These are phyloP conservation scores for Symbiodinium pilosum DNA, from an alignment of 73 alveolate species.

Conservation along the genomic window DNA sequence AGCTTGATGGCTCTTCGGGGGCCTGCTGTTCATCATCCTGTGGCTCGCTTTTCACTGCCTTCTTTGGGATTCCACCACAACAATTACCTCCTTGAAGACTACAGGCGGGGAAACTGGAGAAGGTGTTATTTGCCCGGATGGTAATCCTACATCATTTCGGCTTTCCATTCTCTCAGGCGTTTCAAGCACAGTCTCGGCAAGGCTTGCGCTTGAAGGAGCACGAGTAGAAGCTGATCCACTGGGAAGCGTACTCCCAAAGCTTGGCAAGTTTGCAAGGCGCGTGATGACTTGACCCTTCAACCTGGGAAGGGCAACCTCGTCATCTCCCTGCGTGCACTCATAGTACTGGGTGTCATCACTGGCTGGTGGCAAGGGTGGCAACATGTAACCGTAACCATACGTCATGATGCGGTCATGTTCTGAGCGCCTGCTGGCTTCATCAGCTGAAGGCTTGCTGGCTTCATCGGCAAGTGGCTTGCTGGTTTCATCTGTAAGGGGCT, in stretches of 20 bases:
- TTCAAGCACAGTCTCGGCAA: too few relatives aligned
- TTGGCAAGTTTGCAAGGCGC: too few relatives aligned
- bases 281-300: not conserved
- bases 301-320: not conserved
- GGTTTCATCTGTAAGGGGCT: not conserved
- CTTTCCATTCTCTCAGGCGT: too few relatives aligned
- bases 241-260: too few relatives aligned
- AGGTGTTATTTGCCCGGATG: too few relatives aligned
- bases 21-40: not conserved
- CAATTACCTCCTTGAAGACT: not conserved
- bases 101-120: too few relatives aligned
- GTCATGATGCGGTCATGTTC: too few relatives aligned
- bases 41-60: not conserved
- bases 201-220: too few relatives aligned
- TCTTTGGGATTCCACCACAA: not conserved
- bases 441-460: not conserved
- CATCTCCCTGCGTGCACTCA: not conserved
- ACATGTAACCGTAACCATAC: too few relatives aligned
- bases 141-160: too few relatives aligned
- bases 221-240: too few relatives aligned
- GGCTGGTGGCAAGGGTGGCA: not conserved
- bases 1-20: not conserved
- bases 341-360: not conserved
- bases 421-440: not conserved
- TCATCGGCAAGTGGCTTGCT: not conserved